Evolutionary conservation across 768 basidiomycete genomes (phyloP).

Genomic region (Boletus fagicola): DNA sequence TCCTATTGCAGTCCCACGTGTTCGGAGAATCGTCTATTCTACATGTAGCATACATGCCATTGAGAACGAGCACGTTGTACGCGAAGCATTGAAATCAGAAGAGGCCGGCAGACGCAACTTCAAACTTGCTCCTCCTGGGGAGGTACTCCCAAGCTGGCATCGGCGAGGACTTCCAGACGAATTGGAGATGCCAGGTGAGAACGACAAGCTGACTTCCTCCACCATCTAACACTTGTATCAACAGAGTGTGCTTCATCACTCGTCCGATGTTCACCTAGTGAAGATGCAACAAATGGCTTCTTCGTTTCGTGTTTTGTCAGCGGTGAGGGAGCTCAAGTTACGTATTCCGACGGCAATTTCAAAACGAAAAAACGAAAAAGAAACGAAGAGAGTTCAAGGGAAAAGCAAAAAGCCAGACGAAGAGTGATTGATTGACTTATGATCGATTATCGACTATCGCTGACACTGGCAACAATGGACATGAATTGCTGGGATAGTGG

Average conservation of each 20-base stretch:
- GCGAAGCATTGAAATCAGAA: constrained; percentile 64
- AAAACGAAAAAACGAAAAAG: constrained; percentile 29
- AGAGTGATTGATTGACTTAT: constrained; percentile 14
- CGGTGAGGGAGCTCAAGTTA: background rate
- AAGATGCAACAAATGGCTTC: constrained; percentile 93
- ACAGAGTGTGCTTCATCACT: constrained; percentile 58
- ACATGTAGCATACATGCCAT: constrained; percentile 93
- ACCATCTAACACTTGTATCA: background rate
- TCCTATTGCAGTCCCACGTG: constrained; percentile 60
- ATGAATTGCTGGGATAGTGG: constrained; percentile 12
- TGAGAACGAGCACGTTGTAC: constrained; percentile 93
- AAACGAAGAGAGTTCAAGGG: constrained; percentile 15
- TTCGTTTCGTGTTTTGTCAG: constrained; percentile 91
- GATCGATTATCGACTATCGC: background rate
- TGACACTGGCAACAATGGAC: constrained; percentile 3
- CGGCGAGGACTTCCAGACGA: constrained; percentile 73
- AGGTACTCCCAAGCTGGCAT: constrained; percentile 80
- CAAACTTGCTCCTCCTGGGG: constrained; percentile 57
- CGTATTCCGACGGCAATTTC: constrained; percentile 3
- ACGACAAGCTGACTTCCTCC: background rate
- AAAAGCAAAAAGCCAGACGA: constrained; percentile 15
- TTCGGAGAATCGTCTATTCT: constrained; percentile 86
- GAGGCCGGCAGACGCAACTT: constrained; percentile 66
- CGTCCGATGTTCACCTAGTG: constrained; percentile 73
- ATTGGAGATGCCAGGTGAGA: constrained; percentile 53